phyloP scores from a whole-genome alignment of 2,329 filamentous ascomycete genomes.

The Arthrinium puccinioides region DNA sequence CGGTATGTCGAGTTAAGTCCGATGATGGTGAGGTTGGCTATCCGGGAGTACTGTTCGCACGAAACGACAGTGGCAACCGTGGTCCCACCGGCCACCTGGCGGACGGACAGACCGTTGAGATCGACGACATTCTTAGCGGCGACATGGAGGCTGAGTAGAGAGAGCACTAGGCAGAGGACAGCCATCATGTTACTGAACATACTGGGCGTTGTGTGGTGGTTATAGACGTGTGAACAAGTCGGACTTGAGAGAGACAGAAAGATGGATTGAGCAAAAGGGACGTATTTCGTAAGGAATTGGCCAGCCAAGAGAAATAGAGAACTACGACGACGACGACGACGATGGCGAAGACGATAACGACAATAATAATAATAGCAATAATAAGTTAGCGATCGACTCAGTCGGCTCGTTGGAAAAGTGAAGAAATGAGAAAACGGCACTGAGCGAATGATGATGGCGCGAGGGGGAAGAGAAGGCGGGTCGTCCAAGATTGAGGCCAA shows the following conservation, averaged over 20 bases:
- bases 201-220: no score
- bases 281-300: constrained; percentile 1
- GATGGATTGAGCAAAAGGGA: no score
- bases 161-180: constrained; percentile 2
- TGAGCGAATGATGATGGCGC: not conserved
- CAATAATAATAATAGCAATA: constrained; percentile 1
- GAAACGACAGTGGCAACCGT: constrained; percentile 2
- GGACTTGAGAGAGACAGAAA: no score
- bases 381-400: constrained; percentile 2
- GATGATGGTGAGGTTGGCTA: constrained; percentile 39
- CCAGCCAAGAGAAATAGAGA: constrained; percentile 3
- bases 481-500: no score
- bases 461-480: not conserved
- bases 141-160: not conserved
- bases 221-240: no score
- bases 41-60: constrained; percentile 2
- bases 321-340: no score
- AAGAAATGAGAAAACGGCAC: not conserved
- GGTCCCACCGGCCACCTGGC: not conserved
- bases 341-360: no score
- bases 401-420: constrained; percentile 1
- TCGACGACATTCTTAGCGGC: not conserved
- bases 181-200: no score
- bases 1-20: constrained; percentile 37
- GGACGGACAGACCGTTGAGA: not conserved